phyloP scores from a whole-genome alignment of 2,329 filamentous ascomycete genomes.

The Fusarium redolens region DNA sequence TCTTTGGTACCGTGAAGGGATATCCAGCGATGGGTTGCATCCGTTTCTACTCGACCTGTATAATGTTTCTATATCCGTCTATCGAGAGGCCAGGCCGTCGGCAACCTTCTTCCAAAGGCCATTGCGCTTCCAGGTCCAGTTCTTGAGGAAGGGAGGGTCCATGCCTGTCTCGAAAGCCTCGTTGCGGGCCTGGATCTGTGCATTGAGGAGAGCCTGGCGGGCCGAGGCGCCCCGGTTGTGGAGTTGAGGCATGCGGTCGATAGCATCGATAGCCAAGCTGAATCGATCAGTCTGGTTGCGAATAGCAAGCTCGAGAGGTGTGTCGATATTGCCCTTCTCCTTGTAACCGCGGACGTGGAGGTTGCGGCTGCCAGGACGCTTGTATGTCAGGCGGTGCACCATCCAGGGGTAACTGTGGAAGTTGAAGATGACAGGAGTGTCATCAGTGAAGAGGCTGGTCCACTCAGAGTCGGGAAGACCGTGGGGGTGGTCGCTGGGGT shows the following conservation, averaged over 20 bases:
- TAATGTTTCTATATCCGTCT: conserved; percentile 10
- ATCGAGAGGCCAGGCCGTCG: conserved; percentile 42
- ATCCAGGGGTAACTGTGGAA: conserved; percentile 88
- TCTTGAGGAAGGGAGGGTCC: conserved; percentile 73
- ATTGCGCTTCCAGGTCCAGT: conserved; percentile 73
- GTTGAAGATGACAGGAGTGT: conserved; percentile 83
- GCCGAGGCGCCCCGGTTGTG: conserved; percentile 72
- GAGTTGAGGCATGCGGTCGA: conserved; percentile 73
- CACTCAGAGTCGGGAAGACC: conserved; percentile 76
- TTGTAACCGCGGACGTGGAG: conserved; percentile 82
- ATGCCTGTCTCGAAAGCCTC: conserved; percentile 77
- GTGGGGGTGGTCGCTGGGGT: conserved; percentile 76
- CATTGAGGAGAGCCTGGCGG: conserved; percentile 72
- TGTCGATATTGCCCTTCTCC: conserved; percentile 88
- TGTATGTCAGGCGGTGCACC: conserved; percentile 81
- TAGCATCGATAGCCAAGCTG: conserved; percentile 80
- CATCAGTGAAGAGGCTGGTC: conserved; percentile 75
- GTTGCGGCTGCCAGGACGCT: conserved; percentile 74
- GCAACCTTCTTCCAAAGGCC: conserved; percentile 52
- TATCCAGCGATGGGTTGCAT: conserved; percentile 3
- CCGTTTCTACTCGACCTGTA: conserved; percentile 7
- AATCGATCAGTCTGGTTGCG: conserved; percentile 82
- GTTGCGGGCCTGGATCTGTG: conserved; percentile 71
- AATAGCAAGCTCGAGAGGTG: conserved; percentile 81
- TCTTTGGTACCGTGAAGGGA: not conserved